A percentile compares a stretch with the other conserved stretches of the same genome.
Evolutionary conservation across 2,329 filamentous ascomycete species (phyloP).

Genomic region (Lachnellula subtilissima): DNA sequence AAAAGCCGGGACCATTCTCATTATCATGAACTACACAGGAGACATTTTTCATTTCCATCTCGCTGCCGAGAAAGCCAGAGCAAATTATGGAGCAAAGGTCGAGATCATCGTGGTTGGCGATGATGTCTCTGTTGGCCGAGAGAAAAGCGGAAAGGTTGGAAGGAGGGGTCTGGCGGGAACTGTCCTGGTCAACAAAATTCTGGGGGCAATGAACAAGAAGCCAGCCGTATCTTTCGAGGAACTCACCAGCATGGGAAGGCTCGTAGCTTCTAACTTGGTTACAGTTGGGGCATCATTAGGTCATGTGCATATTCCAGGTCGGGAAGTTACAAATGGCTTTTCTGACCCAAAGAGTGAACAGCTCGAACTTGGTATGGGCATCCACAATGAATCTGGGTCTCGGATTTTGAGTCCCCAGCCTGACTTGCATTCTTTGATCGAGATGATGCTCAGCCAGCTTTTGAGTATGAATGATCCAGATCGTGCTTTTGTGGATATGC

Average conservation of each 20-base stretch:
- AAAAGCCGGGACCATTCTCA: constrained; percentile 6
- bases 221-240: constrained; percentile 5
- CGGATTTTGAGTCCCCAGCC: not conserved
- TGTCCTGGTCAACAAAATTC: constrained; percentile 39
- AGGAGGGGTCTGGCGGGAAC: constrained; percentile 46
- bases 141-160: constrained; percentile 42
- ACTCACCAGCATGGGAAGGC: constrained; percentile 7
- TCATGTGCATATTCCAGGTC: constrained; percentile 45
- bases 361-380: constrained; percentile 42
- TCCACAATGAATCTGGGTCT: constrained; percentile 45
- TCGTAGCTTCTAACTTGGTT: constrained; percentile 4
- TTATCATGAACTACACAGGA: constrained; percentile 38
- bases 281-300: constrained; percentile 42
- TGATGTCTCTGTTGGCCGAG: constrained; percentile 40
- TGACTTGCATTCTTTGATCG: not conserved
- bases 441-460: constrained; percentile 39
- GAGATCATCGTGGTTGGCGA: constrained; percentile 25
- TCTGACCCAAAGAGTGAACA: constrained; percentile 29
- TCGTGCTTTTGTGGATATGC: constrained; percentile 4
- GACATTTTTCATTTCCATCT: constrained; percentile 37
- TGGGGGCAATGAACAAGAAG: constrained; percentile 16
- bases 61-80: constrained; percentile 35
- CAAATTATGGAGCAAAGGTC: constrained; percentile 7
- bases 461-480: constrained; percentile 24
- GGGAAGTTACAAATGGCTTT: constrained; percentile 36